Evolutionary conservation across 106 monocot species (phyloP).

Genomic region (Allium cepa): DNA sequence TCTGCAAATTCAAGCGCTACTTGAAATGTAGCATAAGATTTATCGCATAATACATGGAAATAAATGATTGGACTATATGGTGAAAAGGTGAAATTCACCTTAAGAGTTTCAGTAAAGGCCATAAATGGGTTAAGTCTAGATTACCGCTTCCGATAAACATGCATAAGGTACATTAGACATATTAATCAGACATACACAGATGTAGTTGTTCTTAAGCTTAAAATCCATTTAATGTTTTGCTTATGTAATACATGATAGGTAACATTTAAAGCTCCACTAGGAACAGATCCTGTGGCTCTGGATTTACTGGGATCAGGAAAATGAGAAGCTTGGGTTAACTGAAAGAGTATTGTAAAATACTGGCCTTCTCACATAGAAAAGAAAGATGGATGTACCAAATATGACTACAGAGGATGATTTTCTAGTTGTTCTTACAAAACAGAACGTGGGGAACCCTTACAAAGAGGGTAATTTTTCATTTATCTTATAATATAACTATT

Average conservation of each 20-base stretch:
- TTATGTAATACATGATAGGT: constrained; percentile 12
- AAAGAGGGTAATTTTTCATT: constrained; percentile 19
- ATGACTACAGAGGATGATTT: constrained; percentile 29
- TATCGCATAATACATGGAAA: neutral
- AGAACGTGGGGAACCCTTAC: constrained; percentile 30
- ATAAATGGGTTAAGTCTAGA: constrained; percentile 15
- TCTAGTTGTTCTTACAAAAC: constrained; percentile 16
- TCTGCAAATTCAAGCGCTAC: neutral
- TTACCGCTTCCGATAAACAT: neutral
- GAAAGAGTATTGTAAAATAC: constrained; percentile 39
- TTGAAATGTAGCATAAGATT: neutral
- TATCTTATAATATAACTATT: too few relatives aligned
- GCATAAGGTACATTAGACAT: neutral
- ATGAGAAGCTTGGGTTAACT: constrained; percentile 47
- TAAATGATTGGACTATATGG: constrained; percentile 23
- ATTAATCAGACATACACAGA: neutral
- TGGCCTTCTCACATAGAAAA: constrained; percentile 26
- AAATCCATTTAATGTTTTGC: neutral
- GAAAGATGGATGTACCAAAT: constrained; percentile 3
- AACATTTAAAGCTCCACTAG: constrained; percentile 42
- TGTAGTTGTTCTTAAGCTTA: neutral
- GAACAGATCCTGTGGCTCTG: constrained; percentile 29
- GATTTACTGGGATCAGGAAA: constrained; percentile 40
- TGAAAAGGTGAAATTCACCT: constrained; percentile 4
- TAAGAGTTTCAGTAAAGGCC: neutral